Base-by-base conservation (phyloP, 371 early-diverging fungal genomes). In the Circinella minor region DNA sequence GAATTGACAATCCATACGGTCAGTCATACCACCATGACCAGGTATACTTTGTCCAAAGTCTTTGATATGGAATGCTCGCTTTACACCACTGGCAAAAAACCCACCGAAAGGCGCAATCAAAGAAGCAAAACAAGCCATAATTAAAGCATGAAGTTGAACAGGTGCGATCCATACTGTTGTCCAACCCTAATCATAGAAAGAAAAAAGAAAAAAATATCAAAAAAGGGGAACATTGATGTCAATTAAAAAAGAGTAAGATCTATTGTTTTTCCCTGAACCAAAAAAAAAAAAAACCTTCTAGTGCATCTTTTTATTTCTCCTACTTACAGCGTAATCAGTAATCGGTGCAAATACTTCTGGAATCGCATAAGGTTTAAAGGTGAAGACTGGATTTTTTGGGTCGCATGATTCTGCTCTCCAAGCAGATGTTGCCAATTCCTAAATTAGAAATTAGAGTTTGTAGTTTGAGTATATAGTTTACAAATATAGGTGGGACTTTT, bases 81-180 rank as follows among this genome's bases (percentile, higher is more conserved):
- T 99, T 46, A 96, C 91, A 4, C 95, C 99, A 75, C 96, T 95
- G 10, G 99, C 99, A 86, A 99, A 98, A 88, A 99, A 99, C 5
- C 99, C 99, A 43, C 99, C 98, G 82, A 99, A 98, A 13, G 99
- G 99, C 18, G 99, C 99, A 72, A 99, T 95, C 66, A 98, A 75
- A 3, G 98, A 97, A 4, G 99, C 98, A 85, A 98, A 97, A 47
- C 92, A 86, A 2, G 97, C 91, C 89, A 99, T 90, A 9, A 93
- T 81, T 20, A 98, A 77, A 36, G 94, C 86, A 76, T 99, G 99
- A 38, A 95, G 80, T 76, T 96, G 96, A 66, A 99, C 80, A 18
- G 95, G 95, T 17, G 91, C 89, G 55, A 98, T 85, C 74, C 77
- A 81, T 0, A 85, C 74, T 49, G 72, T 64, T 0, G 81, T 43